Evolutionary conservation across 192 early-diverging fungal genomes (phyloP).

Genomic region (Podila horticola): DNA sequence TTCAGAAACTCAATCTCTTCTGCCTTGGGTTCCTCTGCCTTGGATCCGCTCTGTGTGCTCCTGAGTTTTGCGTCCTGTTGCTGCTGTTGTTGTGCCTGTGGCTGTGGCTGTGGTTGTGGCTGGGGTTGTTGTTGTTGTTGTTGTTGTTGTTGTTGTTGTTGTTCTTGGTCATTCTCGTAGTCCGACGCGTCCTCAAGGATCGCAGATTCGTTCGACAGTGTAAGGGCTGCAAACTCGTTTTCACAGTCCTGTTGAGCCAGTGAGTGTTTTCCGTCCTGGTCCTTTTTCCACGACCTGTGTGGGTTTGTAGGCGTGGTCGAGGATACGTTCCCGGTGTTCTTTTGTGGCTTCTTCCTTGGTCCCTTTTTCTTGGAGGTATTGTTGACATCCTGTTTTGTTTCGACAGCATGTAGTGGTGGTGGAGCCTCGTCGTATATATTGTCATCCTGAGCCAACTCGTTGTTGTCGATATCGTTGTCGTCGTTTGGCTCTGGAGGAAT

Average conservation of each 20-base stretch:
- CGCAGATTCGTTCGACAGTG: not conserved
- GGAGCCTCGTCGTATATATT: not conserved
- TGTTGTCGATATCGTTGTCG: not conserved
- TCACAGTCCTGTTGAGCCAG: not conserved
- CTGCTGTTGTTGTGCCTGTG: not conserved
- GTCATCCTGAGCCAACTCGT: conserved; percentile 1
- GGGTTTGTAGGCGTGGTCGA: not conserved
- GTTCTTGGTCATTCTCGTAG: not conserved
- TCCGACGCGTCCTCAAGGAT: not conserved
- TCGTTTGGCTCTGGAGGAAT: not conserved
- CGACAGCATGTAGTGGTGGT: no score
- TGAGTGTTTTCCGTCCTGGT: not conserved
- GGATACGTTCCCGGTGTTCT: not conserved
- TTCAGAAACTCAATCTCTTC: conserved; percentile 44
- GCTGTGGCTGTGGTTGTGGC: no score
- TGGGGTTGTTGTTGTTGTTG: no score
- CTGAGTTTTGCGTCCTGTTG: not conserved
- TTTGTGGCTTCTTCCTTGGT: not conserved
- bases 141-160: no score
- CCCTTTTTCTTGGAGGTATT: not conserved
- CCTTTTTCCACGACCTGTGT: conserved; percentile 22
- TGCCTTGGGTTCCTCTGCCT: not conserved
- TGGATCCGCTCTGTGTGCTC: not conserved
- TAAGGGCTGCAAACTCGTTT: not conserved
- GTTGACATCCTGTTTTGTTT: not conserved